Evolutionary conservation across 2,329 filamentous ascomycete species (phyloP).

Genomic region (Alternaria conjuncta): DNA sequence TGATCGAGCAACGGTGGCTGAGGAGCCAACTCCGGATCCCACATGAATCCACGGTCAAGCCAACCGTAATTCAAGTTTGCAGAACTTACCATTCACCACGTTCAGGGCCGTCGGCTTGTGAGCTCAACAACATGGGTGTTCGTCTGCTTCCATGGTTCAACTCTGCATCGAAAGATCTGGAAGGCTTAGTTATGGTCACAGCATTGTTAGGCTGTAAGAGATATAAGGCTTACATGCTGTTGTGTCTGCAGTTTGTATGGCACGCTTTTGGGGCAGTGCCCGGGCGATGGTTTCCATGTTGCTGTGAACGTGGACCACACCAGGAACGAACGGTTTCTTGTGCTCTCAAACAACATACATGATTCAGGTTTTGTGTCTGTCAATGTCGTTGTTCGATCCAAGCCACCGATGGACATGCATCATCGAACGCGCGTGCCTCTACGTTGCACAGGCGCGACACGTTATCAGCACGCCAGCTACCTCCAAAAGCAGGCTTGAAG

Average conservation of each 20-base stretch:
- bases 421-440: constrained; percentile 19
- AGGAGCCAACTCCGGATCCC: background rate
- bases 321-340: background rate
- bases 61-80: background rate
- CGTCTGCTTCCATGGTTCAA: constrained; percentile 6
- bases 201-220: constrained; percentile 22
- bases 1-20: constrained; percentile 2
- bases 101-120: background rate
- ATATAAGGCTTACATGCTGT: constrained; percentile 17
- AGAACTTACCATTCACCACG: background rate
- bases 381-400: constrained; percentile 19
- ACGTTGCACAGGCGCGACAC: constrained; percentile 28
- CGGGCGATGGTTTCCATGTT: constrained; percentile 1
- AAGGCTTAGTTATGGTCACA: constrained; percentile 28
- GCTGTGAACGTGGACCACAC: background rate
- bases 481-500: constrained; percentile 18
- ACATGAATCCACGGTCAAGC: constrained; percentile 5
- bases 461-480: constrained; percentile 27
- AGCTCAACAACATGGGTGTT: background rate
- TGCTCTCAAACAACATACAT: background rate
- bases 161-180: constrained; percentile 26
- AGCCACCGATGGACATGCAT: constrained; percentile 35
- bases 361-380: background rate
- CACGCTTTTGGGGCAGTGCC: constrained; percentile 7
- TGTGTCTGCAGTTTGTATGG: constrained; percentile 25